Evolutionary conservation across 225 moss, liverwort and hornwort species (phyloP).

Genomic region (Sphagnum tenellum): DNA sequence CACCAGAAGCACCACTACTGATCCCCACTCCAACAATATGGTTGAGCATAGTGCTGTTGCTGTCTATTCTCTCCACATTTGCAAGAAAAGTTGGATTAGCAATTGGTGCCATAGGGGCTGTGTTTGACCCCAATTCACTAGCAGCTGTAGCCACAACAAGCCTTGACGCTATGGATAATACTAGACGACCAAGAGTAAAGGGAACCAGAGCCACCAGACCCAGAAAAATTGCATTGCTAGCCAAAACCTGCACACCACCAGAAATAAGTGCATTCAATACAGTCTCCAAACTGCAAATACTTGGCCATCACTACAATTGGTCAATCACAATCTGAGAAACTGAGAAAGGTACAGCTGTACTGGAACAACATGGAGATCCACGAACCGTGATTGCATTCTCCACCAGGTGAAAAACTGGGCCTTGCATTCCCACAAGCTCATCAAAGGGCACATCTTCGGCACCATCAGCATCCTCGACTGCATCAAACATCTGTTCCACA

Average conservation of each 20-base stretch:
- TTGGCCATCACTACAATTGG: no score
- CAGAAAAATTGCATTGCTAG: slow-evolving; percentile 92
- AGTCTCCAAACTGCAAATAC: no score
- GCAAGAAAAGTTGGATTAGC: slow-evolving; percentile 14
- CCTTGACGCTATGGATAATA: slow-evolving; percentile 64
- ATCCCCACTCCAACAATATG: slow-evolving; percentile 7
- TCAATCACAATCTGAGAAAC: no score
- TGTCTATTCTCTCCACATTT: neutral
- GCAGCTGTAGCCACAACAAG: slow-evolving; percentile 51
- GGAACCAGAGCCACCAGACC: slow-evolving; percentile 88
- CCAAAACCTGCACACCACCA: slow-evolving; percentile 57
- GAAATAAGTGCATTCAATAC: no score
- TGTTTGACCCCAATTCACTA: slow-evolving; percentile 20
- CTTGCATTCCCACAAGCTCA: slow-evolving; percentile 98
- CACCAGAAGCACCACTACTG: slow-evolving; percentile 5
- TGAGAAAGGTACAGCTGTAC: no score
- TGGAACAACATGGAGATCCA: no score
- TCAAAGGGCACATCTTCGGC: slow-evolving; percentile 99
- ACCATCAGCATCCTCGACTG: slow-evolving; percentile 93
- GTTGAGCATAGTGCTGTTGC: slow-evolving; percentile 12
- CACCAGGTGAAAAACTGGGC: slow-evolving; percentile 88
- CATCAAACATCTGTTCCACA: slow-evolving; percentile 99
- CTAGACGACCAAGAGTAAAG: slow-evolving; percentile 86
- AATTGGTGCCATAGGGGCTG: slow-evolving; percentile 8
- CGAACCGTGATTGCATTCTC: slow-evolving; percentile 83